A percentile compares a stretch with the other conserved stretches of the same genome.
phyloP scores from a whole-genome alignment of 257 asterid genomes.

The Ilex aquifolium region DNA sequence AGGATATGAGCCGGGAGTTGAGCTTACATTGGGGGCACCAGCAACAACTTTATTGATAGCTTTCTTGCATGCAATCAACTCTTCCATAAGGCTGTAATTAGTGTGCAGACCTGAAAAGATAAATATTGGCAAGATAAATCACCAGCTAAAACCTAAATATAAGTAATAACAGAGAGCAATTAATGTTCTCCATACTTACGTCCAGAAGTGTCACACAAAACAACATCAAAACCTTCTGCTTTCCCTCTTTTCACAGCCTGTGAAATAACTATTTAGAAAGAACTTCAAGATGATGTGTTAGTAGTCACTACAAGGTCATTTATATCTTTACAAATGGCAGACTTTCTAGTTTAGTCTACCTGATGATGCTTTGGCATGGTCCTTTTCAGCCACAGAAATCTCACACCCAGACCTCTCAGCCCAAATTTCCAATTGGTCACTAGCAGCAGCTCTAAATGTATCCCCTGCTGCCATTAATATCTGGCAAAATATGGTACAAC shows the following conservation, averaged over 20 bases:
- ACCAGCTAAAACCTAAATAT: neutral
- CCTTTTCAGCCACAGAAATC: slow-evolving; percentile 81
- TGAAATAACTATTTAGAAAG: slow-evolving; percentile 80
- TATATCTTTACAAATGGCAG: slow-evolving; percentile 3
- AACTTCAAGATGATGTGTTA: slow-evolving; percentile 49
- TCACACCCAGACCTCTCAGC: slow-evolving; percentile 94
- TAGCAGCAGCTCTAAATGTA: slow-evolving; percentile 98
- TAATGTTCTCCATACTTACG: slow-evolving; percentile 46
- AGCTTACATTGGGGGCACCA: slow-evolving; percentile 87
- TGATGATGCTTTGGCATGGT: slow-evolving; percentile 80
- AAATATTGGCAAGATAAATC: neutral
- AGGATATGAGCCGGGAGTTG: neutral
- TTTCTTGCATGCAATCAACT: slow-evolving; percentile 83
- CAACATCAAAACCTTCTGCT: slow-evolving; percentile 67
- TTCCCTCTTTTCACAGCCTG: slow-evolving; percentile 93
- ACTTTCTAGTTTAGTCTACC: slow-evolving; percentile 34
- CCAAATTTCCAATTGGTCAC: slow-evolving; percentile 94
- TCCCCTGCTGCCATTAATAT: slow-evolving; percentile 95
- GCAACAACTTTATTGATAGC: slow-evolving; percentile 60
- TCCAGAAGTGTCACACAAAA: slow-evolving; percentile 95
- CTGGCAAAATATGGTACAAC: slow-evolving; percentile 28
- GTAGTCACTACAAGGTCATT: slow-evolving; percentile 15
- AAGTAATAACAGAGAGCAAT: neutral
- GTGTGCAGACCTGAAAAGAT: slow-evolving; percentile 74
- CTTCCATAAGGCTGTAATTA: slow-evolving; percentile 97